Evolutionary conservation across 805 yeast species (phyloP).

Genomic region (Diddensiella caesifluorescens): DNA sequence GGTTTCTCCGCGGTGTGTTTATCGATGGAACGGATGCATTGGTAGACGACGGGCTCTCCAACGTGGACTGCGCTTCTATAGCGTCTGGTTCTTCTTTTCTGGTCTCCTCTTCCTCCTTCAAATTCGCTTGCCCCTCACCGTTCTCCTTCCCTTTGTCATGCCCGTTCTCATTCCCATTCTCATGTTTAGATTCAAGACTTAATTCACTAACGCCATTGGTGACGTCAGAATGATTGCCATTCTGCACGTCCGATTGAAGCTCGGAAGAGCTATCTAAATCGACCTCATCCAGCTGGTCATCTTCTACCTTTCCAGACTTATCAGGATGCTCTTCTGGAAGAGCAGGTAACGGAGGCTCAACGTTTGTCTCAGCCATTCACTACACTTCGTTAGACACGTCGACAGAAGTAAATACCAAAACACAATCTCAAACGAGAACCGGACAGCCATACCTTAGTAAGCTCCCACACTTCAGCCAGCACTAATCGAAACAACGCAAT

Average conservation of each 20-base stretch:
- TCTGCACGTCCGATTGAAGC: not conserved
- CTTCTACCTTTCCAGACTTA: not conserved
- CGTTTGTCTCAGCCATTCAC: not conserved
- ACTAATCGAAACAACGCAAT: no score
- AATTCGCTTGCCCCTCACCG: not conserved
- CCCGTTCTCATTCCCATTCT: not conserved
- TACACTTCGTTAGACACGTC: no score
- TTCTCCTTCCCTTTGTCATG: not conserved
- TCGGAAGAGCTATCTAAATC: slow-evolving; percentile 1
- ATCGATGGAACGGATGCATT: slow-evolving; percentile 7
- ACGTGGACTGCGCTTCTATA: not conserved
- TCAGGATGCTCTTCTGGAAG: not conserved
- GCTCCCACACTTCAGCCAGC: no score
- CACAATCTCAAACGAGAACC: no score
- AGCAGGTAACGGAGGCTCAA: slow-evolving; percentile 1
- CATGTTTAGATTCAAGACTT: not conserved
- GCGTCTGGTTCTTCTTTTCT: not conserved
- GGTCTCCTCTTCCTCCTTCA: not conserved
- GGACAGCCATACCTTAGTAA: no score
- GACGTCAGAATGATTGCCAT: not conserved
- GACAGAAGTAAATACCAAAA: no score
- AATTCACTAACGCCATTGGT: slow-evolving; percentile 3
- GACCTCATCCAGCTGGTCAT: slow-evolving; percentile 7
- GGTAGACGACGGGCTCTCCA: not conserved
- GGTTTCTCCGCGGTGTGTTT: slow-evolving; percentile 4